Conservation (phyloP, 805 yeast genomes). For the Wickerhamiella slavikovae region DNA sequence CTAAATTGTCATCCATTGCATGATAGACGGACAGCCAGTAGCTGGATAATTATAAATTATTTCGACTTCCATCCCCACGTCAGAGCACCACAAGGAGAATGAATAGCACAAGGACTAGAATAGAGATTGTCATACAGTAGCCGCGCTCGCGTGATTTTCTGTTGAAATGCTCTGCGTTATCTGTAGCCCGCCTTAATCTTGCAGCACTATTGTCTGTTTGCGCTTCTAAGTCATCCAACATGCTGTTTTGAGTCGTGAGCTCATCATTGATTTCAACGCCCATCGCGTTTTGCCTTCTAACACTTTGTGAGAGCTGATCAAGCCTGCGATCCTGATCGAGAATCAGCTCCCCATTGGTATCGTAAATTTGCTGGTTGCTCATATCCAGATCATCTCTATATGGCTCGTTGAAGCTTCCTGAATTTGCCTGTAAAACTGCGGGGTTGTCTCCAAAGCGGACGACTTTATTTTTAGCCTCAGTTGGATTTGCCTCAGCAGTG, state of each 20-base stretch:
- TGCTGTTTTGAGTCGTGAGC: conserved; percentile 18
- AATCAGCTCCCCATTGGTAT: conserved; percentile 11
- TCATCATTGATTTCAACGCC: conserved; percentile 21
- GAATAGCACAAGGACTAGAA: conserved; percentile 13
- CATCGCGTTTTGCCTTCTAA: conserved; percentile 20
- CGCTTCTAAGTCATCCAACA: conserved; percentile 21
- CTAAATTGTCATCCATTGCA: conserved; percentile 16
- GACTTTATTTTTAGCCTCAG: neutral
- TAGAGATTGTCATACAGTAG: conserved; percentile 16
- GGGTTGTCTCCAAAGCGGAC: neutral
- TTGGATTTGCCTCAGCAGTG: neutral
- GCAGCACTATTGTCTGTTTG: conserved; percentile 18
- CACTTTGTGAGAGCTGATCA: conserved; percentile 17
- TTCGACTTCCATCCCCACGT: neutral
- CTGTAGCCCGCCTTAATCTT: conserved; percentile 17
- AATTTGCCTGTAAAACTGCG: neutral
- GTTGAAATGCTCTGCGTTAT: conserved; percentile 18
- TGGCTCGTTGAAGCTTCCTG: neutral
- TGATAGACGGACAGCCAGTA: neutral
- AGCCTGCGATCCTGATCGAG: conserved; percentile 21
- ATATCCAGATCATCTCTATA: neutral
- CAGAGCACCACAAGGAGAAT: conserved; percentile 17
- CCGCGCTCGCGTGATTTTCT: conserved; percentile 21
- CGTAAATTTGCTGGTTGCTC: too few species aligned
- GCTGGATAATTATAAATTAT: neutral